Conservation (phyloP, 306 rosid species). For the Hippophae tibetana region DNA sequence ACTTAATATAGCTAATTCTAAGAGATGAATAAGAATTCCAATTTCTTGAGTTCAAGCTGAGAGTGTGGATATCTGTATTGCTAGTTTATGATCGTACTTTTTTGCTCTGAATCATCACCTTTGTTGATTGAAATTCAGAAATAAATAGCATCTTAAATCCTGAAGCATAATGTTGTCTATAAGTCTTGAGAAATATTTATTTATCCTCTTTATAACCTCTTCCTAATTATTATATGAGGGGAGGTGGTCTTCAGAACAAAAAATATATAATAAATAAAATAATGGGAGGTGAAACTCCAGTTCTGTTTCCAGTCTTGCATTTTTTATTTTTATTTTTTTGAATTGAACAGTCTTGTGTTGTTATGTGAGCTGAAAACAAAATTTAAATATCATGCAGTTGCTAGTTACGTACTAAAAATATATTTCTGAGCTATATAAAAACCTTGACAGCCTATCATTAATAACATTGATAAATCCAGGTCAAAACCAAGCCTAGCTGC, state of each 20-base stretch:
- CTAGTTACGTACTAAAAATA: background rate
- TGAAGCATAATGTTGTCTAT: background rate
- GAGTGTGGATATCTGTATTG: background rate
- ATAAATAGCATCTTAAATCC: background rate
- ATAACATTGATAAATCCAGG: conserved; percentile 25
- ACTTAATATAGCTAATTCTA: background rate
- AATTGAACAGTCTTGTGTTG: no score
- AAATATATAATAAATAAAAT: no score
- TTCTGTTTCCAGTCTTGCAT: no score
- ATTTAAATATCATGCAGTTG: background rate
- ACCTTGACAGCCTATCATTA: background rate
- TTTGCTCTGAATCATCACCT: background rate
- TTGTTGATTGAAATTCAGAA: background rate
- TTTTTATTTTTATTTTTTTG: no score
- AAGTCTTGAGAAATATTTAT: background rate
- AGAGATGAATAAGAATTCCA: no score
- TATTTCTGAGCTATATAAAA: background rate
- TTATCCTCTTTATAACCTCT: background rate
- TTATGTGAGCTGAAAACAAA: no score
- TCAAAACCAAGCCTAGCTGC: conserved; percentile 79
- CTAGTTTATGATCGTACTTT: background rate
- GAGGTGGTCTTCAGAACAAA: no score
- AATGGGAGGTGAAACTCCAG: no score
- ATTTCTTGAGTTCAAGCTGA: background rate
- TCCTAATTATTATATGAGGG: no score